These are phyloP conservation scores for Peronospora destructor DNA, from an alignment of 352 stramenopile species.

Conservation along the genomic window DNA sequence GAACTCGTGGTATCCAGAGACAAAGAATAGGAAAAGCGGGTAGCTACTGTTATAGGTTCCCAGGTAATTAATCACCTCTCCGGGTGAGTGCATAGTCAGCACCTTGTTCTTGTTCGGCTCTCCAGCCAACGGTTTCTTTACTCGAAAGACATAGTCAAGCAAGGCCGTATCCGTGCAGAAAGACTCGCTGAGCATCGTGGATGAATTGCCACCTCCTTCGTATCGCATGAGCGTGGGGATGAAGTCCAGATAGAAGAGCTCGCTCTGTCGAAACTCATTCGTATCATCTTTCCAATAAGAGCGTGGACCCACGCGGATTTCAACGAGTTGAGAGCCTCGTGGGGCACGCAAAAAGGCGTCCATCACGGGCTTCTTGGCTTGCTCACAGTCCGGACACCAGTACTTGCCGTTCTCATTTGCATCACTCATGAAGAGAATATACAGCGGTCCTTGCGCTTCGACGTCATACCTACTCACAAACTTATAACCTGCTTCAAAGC, in stretches of 20 bases:
- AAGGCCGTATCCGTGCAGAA: slow-evolving; percentile 57
- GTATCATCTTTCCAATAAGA: slow-evolving; percentile 64
- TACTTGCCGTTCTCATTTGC: slow-evolving; percentile 57
- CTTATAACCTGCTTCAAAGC: slow-evolving; percentile 67
- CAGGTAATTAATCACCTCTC: slow-evolving; percentile 48
- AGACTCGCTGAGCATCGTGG: slow-evolving; percentile 60
- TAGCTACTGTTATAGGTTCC: slow-evolving; percentile 60
- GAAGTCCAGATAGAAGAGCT: slow-evolving; percentile 76
- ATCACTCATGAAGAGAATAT: slow-evolving; percentile 76
- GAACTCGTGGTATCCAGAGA: slow-evolving; percentile 64
- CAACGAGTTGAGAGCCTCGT: slow-evolving; percentile 50
- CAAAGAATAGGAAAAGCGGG: slow-evolving; percentile 73
- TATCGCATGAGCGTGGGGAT: slow-evolving; percentile 74
- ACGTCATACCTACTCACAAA: slow-evolving; percentile 75
- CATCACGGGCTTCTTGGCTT: slow-evolving; percentile 63
- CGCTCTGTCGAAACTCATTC: slow-evolving; percentile 77
- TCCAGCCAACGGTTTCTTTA: slow-evolving; percentile 41
- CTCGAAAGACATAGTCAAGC: slow-evolving; percentile 61
- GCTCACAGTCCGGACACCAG: slow-evolving; percentile 75
- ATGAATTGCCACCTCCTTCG: slow-evolving; percentile 66
- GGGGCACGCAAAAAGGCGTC: slow-evolving; percentile 64
- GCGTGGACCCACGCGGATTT: slow-evolving; percentile 57
- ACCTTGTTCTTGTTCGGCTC: slow-evolving; percentile 53
- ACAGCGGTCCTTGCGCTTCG: slow-evolving; percentile 51
- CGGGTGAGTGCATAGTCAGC: slow-evolving; percentile 41